Base-by-base conservation (phyloP, 2,329 filamentous ascomycete genomes). In the Fonsecaea pugnacius region DNA sequence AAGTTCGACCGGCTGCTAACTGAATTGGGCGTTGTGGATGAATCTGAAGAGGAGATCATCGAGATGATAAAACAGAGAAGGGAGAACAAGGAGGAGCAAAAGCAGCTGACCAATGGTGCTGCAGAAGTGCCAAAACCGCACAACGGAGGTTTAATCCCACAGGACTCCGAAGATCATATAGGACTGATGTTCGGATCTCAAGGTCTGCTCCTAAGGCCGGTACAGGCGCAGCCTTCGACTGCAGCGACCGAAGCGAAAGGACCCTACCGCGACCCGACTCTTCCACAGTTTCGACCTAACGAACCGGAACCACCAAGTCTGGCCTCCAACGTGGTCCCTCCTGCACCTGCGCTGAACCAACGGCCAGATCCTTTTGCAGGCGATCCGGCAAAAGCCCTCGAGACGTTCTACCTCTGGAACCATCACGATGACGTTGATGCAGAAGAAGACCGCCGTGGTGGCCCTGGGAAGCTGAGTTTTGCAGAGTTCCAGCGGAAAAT, bases 401-500 rank as follows among this genome's bases (percentile, higher is more conserved):
- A 33, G 18, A 18, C 56, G n/a, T 65, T 62, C 38, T 77, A 78
- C 18, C 78, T 79, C 12, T 80, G 81, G 73, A 75, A 76, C 7
- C 72, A 73, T 32, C 79, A 93, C 7, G 87, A 89, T 69, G 74
- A 83, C 16, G 84, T 89, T 0, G 91, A 95, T 72, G 79, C 83
- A 40, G 87, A 92, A 73, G 89, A 91, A 1, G 82, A 82, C 62
- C 80, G 83, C 63, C 84, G 91, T 30, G 91, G 90, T n/a, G 93
- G 92, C 0, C 90, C 75, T 78, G 94, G 92, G 0, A 86, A 88
- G 72, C 80, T 98, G 54, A 90, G 79, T 73, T 93, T 89, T 69
- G 83, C 85, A 0, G 95, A 98, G 76, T 96, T 98, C 76, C 88
- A 91, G 72, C 80, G 80, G 43, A 88, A 89, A 56, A 91, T 95